Evolutionary conservation across 129 eudicot species (phyloP), one percentile per base, ranked within the genome.

Genomic region (Artemisia annua): DNA sequence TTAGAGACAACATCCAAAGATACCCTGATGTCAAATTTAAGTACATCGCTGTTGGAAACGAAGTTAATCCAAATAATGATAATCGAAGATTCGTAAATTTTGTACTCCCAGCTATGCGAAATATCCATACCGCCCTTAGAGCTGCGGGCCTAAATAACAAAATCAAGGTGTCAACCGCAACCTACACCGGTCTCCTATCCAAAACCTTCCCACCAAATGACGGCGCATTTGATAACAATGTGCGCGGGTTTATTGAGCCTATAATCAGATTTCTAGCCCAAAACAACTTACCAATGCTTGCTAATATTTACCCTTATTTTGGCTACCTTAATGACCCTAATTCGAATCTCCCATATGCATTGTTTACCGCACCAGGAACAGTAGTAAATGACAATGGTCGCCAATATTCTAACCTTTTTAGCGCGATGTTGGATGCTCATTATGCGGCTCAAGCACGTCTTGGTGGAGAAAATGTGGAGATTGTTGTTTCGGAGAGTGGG

Each of bases 21-120:
- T 83, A 75, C 78, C 71, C 85, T 0, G 63, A 68, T 2, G 83
- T 85, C 70, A 84, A 48, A 18, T 79, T 89, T 11, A 70, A 55
- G 11, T 87, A 85, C 83, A 72, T 87, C 22, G 87, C 79, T 0
- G 93, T 87, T 0, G 87, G 91, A 66, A 85, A 90, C 30, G 96
- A 83, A 71, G 79, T 87, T 0, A 70, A 70, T 15, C 88, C 85
- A 6, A 59, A 69, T 11, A 52, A 49, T 1, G 78, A 10, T 10
- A 72, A 60, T 0, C 28, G 74, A 7, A 63, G 19, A 17, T 70
- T 58, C 10, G 79, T 32, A 0, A 26, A 3, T 3, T 80, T 48
- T 10, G 72, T 86, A 13, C 79, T 80, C 15, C 82, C 70, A 0
- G 91, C 87, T 0, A 70, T 86, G 83, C 80, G 51, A 56, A 80